Evolutionary conservation across 2,329 filamentous ascomycete genomes (phyloP).

Genomic region (Pezicula carpinea): DNA sequence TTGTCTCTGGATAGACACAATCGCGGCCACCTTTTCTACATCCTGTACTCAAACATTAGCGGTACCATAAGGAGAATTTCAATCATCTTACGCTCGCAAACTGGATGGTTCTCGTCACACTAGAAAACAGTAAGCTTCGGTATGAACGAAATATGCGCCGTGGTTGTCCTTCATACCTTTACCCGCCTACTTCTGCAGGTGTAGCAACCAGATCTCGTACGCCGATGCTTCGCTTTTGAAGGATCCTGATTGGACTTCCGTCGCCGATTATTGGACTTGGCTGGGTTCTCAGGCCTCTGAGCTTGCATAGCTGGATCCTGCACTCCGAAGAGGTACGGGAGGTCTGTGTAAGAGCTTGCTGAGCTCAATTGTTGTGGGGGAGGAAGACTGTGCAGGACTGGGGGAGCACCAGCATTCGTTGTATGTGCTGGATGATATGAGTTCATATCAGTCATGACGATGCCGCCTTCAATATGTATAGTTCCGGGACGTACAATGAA

Average conservation of each 20-base stretch:
- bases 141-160: not conserved
- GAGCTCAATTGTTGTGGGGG: slow-evolving; percentile 18
- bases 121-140: slow-evolving; percentile 37
- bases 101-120: slow-evolving; percentile 86
- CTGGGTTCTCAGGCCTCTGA: slow-evolving; percentile 13
- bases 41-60: slow-evolving; percentile 41
- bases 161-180: slow-evolving; percentile 49
- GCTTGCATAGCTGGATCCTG: slow-evolving; percentile 25
- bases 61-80: slow-evolving; percentile 20
- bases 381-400: not conserved
- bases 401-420: not conserved
- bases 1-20: slow-evolving; percentile 74
- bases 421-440: not conserved
- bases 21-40: slow-evolving; percentile 90
- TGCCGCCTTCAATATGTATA: no score
- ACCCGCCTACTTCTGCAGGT: slow-evolving; percentile 87
- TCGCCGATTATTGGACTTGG: slow-evolving; percentile 13
- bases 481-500: no score
- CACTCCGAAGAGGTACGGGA: slow-evolving; percentile 25
- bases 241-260: slow-evolving; percentile 22
- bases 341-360: slow-evolving; percentile 23
- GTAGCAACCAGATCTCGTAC: slow-evolving; percentile 89
- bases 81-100: slow-evolving; percentile 66
- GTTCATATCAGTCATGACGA: slow-evolving; percentile 1
- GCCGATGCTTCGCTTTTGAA: slow-evolving; percentile 74